Evolutionary conservation across 2,329 filamentous ascomycete genomes (phyloP).

Genomic region (Aspergillus melleus): DNA sequence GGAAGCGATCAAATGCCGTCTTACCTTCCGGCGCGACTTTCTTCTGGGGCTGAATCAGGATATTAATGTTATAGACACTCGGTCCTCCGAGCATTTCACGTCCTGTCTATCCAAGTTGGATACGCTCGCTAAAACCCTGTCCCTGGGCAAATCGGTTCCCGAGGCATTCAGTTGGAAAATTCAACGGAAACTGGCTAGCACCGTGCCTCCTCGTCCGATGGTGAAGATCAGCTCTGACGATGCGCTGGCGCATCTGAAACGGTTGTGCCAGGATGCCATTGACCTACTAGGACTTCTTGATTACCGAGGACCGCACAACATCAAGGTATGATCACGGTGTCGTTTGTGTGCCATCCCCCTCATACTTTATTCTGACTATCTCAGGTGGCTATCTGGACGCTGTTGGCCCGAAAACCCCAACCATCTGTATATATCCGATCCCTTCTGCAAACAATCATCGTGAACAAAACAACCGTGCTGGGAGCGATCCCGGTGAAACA

Average conservation of each 20-base stretch:
- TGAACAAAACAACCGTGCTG: slow-evolving; percentile 69
- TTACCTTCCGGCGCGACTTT: slow-evolving; percentile 63
- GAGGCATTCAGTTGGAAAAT: slow-evolving; percentile 88
- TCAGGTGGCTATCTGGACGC: slow-evolving; percentile 70
- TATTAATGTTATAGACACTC: slow-evolving; percentile 31
- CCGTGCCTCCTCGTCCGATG: slow-evolving; percentile 88
- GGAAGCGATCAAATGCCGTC: slow-evolving; percentile 62
- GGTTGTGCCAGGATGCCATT: slow-evolving; percentile 70
- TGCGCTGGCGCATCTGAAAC: slow-evolving; percentile 67
- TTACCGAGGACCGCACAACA: slow-evolving; percentile 67
- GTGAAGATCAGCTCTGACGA: slow-evolving; percentile 73
- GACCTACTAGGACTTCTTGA: slow-evolving; percentile 68
- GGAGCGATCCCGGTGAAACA: slow-evolving; percentile 68
- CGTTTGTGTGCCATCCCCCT: background rate
- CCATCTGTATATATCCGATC: slow-evolving; percentile 82
- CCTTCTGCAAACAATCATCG: slow-evolving; percentile 73
- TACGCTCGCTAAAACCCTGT: slow-evolving; percentile 59
- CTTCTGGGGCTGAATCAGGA: slow-evolving; percentile 42
- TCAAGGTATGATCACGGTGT: slow-evolving; percentile 55
- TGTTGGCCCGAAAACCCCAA: slow-evolving; percentile 77
- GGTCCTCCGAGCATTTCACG: slow-evolving; percentile 29
- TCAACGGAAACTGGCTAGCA: slow-evolving; percentile 88
- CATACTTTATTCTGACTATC: slow-evolving; percentile 5
- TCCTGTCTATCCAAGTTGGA: slow-evolving; percentile 49
- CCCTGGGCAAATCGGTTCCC: slow-evolving; percentile 64